Evolutionary conservation across 2,329 filamentous ascomycete genomes (phyloP), one percentile per base, ranked within the genome.

Genomic region (Zymoseptoria brevis): DNA sequence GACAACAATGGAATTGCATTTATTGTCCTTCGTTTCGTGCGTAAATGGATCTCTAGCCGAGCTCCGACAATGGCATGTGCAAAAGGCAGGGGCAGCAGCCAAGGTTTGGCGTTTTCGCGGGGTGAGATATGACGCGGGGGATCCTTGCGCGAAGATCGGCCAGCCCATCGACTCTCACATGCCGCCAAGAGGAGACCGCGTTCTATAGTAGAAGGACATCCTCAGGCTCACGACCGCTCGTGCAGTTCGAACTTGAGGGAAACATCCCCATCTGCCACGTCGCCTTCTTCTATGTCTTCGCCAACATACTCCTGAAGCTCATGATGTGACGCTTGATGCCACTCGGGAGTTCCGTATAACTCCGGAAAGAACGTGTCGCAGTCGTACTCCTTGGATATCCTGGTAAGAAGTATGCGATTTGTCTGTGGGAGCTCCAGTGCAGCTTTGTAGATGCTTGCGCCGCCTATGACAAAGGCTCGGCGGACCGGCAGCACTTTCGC

Each of bases 381-480:
- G 59, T 87, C 86, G 74, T 86, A 93, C 53, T 89, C 87, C 3
- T 75, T 77, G 64, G 81, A 69, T 41, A 95, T 82, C 63, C 83
- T 80, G 55, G 89, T 94, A 64, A 93, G 76, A 61, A 94, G 74
- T 57, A 94, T 81, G 49, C 85, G 77, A 67, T 77, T 80, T 50
- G 85, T 79, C 72, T 84, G 80, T 50, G 74, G 71, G 59, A 84
- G 68, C 66, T 76, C 71, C 69, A 97, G 77, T 13, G 90, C 87
- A 21, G 86, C 82, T 48, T 77, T 79, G 75, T 97, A 99, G 64
- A 97, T 87, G 76, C 91, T 87, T 58, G 85, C 88, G 4, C 94
- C 94, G 22, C 94, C 94, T 68, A 99, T 96, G 50, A 97, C 83
- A 74, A 92, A 97, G 3, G 90, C 80, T 66, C 83, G 82, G 8